A percentile compares a stretch with the other conserved stretches of the same genome.
Evolutionary conservation across 768 basidiomycete species (phyloP).

Genomic region (Podaxis rugospora): DNA sequence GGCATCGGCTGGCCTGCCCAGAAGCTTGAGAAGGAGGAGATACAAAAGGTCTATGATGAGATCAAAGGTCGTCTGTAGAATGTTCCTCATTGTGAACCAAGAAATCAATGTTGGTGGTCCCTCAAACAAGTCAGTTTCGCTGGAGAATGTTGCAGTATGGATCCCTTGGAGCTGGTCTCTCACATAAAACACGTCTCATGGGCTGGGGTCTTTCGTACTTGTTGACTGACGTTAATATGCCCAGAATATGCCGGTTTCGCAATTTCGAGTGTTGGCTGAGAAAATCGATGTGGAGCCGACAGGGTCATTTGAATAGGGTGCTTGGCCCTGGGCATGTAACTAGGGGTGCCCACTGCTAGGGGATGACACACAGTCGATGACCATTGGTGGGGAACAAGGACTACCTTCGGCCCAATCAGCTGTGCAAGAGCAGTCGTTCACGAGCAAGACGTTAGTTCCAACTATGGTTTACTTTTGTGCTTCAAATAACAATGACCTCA

Average conservation of each 20-base stretch:
- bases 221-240: background rate
- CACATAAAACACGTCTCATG: background rate
- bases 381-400: too few species aligned
- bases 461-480: background rate
- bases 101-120: background rate
- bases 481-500: background rate
- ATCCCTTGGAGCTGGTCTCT: background rate
- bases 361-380: too few species aligned
- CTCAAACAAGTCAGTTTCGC: background rate
- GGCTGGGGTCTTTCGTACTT: background rate
- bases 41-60: slow-evolving; percentile 54
- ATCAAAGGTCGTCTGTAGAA: slow-evolving; percentile 38
- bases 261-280: background rate
- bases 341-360: too few species aligned
- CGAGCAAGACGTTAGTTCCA: too few species aligned
- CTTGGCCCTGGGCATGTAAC: background rate
- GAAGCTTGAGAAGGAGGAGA: slow-evolving; percentile 55
- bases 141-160: background rate
- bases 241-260: background rate
- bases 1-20: slow-evolving; percentile 77
- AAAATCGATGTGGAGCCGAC: background rate
- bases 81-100: background rate
- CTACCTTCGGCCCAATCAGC: too few species aligned
- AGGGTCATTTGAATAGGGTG: background rate
- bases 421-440: too few species aligned